Evolutionary conservation across 2,329 filamentous ascomycete genomes (phyloP).

Genomic region (Stagonosporopsis chrysanthemi): DNA sequence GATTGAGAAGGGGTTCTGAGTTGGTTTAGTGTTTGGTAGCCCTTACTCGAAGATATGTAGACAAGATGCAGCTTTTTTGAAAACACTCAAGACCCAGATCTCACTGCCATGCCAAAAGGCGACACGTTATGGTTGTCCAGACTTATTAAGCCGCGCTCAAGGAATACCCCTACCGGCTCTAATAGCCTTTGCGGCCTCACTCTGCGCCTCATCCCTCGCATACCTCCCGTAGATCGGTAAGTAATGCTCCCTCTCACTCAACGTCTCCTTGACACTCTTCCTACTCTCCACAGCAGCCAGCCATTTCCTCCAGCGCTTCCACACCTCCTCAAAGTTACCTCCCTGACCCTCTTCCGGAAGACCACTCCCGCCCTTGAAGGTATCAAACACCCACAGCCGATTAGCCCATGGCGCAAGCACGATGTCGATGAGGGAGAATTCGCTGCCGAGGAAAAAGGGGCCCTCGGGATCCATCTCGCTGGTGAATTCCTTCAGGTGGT

Average conservation of each 20-base stretch:
- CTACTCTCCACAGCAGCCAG: constrained; percentile 64
- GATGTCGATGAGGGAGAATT: constrained; percentile 73
- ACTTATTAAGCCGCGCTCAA: constrained; percentile 36
- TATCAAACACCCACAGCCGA: constrained; percentile 75
- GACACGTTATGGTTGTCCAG: too few relatives aligned
- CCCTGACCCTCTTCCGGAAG: constrained; percentile 58
- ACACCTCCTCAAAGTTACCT: constrained; percentile 63
- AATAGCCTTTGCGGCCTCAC: constrained; percentile 58
- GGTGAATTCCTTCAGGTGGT: constrained; percentile 66
- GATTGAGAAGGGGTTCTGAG: constrained; percentile 32
- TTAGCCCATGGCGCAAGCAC: constrained; percentile 76
- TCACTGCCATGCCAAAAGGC: too few relatives aligned
- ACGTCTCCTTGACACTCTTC: constrained; percentile 71
- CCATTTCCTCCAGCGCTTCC: constrained; percentile 73
- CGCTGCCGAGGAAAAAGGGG: constrained; percentile 72
- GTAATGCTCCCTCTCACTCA: constrained; percentile 72
- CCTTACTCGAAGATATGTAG: too few relatives aligned
- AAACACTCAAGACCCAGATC: too few relatives aligned
- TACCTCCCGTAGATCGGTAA: constrained; percentile 68
- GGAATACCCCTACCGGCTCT: constrained; percentile 69
- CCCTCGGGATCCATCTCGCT: constrained; percentile 67
- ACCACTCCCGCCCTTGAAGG: constrained; percentile 70
- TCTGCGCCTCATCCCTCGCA: constrained; percentile 57
- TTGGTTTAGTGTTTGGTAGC: neutral
- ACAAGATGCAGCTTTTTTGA: too few relatives aligned